Evolutionary conservation across 176 grass and related monocot genomes (phyloP).

Genomic region (Tillandsia fasciculata): DNA sequence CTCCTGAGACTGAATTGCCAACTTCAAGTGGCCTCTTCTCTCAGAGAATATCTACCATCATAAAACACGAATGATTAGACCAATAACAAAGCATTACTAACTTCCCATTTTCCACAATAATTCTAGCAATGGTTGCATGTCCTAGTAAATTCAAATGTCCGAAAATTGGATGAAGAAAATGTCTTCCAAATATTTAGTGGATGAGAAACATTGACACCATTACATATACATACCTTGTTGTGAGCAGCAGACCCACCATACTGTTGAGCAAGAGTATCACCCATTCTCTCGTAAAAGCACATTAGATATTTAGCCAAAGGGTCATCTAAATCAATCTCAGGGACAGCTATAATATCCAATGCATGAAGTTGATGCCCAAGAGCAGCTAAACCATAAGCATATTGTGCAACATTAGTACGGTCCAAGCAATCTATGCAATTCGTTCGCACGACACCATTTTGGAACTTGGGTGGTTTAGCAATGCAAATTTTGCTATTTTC

Average conservation of each 20-base stretch:
- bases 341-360: constrained; percentile 38
- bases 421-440: constrained; percentile 98
- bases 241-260: constrained; percentile 91
- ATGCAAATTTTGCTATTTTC: constrained; percentile 25
- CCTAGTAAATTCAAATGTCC: neutral
- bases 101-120: neutral
- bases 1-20: constrained; percentile 77
- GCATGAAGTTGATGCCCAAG: constrained; percentile 75
- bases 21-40: constrained; percentile 83
- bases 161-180: neutral
- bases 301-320: constrained; percentile 74
- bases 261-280: constrained; percentile 80
- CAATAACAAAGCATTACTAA: constrained; percentile 27
- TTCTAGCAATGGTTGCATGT: neutral
- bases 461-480: constrained; percentile 45
- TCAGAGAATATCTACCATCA: constrained; percentile 89
- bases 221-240: constrained; percentile 61
- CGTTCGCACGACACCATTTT: constrained; percentile 72
- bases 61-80: constrained; percentile 11
- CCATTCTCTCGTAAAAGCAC: constrained; percentile 81
- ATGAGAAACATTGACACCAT: neutral
- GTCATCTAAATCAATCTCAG: constrained; percentile 61
- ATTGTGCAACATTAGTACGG: constrained; percentile 96
- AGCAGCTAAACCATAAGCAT: constrained; percentile 83
- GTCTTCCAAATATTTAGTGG: neutral